These are phyloP conservation scores for Talaromyces sp. DNA, from an alignment of 2,329 filamentous ascomycete genomes.

Conservation along the genomic window DNA sequence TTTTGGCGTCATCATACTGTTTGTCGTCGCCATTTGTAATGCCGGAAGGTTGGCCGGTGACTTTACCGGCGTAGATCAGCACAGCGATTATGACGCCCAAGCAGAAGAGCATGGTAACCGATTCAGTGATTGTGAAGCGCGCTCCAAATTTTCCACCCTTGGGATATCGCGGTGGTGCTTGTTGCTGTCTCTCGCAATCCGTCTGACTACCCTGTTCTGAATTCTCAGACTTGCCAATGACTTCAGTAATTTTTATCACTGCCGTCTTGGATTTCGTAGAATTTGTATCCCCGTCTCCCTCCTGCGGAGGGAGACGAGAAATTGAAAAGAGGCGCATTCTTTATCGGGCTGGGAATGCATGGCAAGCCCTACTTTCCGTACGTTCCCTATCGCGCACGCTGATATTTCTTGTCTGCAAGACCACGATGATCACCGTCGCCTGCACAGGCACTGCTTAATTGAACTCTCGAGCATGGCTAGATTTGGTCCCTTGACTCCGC, in stretches of 20 bases:
- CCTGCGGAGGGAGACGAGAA: background rate
- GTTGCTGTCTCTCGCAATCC: background rate
- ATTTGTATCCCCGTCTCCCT: background rate
- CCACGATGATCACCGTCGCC: background rate
- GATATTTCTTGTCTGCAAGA: background rate
- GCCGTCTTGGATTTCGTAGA: background rate
- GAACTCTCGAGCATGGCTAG: background rate
- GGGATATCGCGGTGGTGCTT: background rate
- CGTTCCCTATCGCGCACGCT: background rate
- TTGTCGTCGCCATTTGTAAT: background rate
- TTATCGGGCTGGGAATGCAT: constrained; percentile 8
- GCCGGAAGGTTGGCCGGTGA: background rate
- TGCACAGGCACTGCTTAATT: background rate
- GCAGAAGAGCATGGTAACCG: background rate
- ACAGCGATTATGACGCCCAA: background rate
- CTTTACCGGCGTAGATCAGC: background rate
- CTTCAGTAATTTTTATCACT: background rate
- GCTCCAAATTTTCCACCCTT: background rate
- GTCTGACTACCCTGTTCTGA: background rate
- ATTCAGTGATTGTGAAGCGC: background rate
- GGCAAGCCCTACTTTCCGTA: background rate
- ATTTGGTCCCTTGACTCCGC: background rate
- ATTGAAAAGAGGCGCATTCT: constrained; percentile 11
- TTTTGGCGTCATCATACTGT: background rate
- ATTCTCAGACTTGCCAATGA: background rate